Base-by-base conservation (phyloP, 2,329 filamentous ascomycete genomes). In the Alternaria consortialis region DNA sequence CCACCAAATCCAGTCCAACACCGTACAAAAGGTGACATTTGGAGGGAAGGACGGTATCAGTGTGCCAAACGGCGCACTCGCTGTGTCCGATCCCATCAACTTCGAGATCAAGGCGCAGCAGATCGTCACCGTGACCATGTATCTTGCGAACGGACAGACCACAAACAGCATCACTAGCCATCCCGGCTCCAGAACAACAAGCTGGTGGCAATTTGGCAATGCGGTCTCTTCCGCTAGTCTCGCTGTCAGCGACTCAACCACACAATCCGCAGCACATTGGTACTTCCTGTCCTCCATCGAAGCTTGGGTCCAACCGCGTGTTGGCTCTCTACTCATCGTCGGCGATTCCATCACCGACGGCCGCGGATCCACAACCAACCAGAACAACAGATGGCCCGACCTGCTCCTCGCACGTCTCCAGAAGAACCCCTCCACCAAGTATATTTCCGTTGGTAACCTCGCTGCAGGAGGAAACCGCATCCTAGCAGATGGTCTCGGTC, bases 381-480 rank as follows among this genome's bases (percentile, higher is more conserved):
- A 72, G 23, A 89, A 90, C 75, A 85, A 89, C 67, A 84, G 84
- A 70, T 79, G 75, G 75, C 75, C 75, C 0, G 73, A 78, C 40
- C 70, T 73, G 4, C 68, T 76, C 20, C 66, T 73, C 32, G 81
- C 57, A 77, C 89, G 80, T 82, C 86, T 69, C 70, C 82, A 65
- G 72, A 81, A 68, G 46, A 50, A 27, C 47, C 71, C 74, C 9
- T 64, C 74, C 12, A 83, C 84, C 47, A 79, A 77, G 23, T 77
- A 84, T 62, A 82, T 91, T 52, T 83, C 84, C 12, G 77, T 91
- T 12, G 80, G 84, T 64, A 91, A 91, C 78, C 86, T 90, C 75
- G 89, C 88, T 1, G 88, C 88, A 1, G 89, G 89, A 44, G 89
- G 89, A n/a, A 91, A 91, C 74, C 80, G 87, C 0, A 83, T 91